phyloP scores from a whole-genome alignment of 2,329 filamentous ascomycete genomes.

The Arthrinium phaeospermum region DNA sequence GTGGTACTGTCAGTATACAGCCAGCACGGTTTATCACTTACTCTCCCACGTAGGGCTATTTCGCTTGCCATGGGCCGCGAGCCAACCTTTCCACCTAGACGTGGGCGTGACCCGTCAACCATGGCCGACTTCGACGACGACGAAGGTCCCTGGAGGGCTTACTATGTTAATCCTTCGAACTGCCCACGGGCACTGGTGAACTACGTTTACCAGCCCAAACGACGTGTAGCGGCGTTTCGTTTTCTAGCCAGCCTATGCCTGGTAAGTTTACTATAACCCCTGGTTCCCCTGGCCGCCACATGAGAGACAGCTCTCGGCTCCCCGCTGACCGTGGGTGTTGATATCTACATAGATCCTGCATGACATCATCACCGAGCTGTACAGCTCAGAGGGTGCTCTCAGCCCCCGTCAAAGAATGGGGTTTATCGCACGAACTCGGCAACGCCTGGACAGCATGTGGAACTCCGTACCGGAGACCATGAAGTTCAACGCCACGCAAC shows the following conservation, averaged over 20 bases:
- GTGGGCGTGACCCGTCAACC: constrained; percentile 9
- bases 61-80: constrained; percentile 13
- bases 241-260: neutral
- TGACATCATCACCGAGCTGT: constrained; percentile 13
- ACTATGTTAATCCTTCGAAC: constrained; percentile 2
- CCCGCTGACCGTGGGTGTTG: neutral
- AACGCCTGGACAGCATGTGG: constrained; percentile 1
- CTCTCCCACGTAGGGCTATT: neutral
- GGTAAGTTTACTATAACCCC: neutral
- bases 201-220: constrained; percentile 10
- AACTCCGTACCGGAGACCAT: constrained; percentile 2
- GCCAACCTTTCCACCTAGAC: constrained; percentile 13
- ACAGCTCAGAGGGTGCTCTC: constrained; percentile 1
- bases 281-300: neutral
- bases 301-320: neutral
- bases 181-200: neutral
- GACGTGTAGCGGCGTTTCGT: constrained; percentile 3
- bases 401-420: neutral
- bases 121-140: constrained; percentile 12
- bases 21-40: neutral
- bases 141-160: constrained; percentile 9
- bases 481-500: constrained; percentile 5
- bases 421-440: neutral
- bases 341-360: constrained; percentile 1
- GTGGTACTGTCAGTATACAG: neutral